Base-by-base conservation (phyloP, 352 stramenopile species). In the Globisporangium paddicum region DNA sequence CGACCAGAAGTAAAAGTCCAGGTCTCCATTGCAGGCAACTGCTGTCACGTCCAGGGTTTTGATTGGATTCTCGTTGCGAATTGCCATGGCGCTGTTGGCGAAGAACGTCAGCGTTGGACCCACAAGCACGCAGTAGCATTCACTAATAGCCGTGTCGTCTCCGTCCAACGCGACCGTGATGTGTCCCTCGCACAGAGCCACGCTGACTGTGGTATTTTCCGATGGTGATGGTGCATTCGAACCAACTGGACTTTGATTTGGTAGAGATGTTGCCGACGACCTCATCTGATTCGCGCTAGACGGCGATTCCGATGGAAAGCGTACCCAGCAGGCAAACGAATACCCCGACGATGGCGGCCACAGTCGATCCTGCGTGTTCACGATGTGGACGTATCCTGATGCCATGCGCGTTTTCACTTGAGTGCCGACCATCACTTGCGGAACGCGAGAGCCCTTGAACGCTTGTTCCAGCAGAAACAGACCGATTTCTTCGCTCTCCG, bases 281-380 rank as follows among this genome's bases (percentile, higher is more conserved):
- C 47, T 50, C 7, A 42, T 23, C 26, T 40, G 26, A 7, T 30
- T 60, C 14, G 53, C 4, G 19, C 19, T 42, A 14, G 51, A 58
- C n/a, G n/a, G 19, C 34, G 26, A 19, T 14, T 57, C 47, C 8
- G 46, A 16, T 38, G 82, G 75, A 59, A 94, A 86, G 13, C 71
- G 66, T 1, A 90, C 47, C 84, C 84, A 94, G 37, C 78, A 91
- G 2, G 78, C 78, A 64, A 92, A 89, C 0, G 79, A 89, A 48
- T 92, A 94, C 11, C 82, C 84, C 32, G 76, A 87, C 34, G 75
- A 66, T 18, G 84, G 77, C 26, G 84, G 84, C 84, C 84, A 94
- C 10, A 74, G 35, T 30, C 75, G 75, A 59, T 90, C 82, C 9
- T 50, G 51, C 50, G 61, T 77, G 42, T 86, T 88, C 14, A 87